phyloP scores from a whole-genome alignment of 306 rosid genomes.

The Comarum palustre region DNA sequence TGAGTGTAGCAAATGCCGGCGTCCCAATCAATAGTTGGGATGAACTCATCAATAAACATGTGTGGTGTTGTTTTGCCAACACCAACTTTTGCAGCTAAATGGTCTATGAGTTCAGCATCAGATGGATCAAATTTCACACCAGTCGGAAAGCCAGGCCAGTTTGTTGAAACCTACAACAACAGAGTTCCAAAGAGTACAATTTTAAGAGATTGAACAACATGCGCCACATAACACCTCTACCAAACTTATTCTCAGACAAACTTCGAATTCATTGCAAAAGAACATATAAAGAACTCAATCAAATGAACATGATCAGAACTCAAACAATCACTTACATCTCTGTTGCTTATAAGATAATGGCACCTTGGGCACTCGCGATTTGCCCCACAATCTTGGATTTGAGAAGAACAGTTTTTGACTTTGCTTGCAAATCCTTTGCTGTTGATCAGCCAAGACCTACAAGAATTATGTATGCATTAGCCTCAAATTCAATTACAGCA shows the following conservation, averaged over 20 bases:
- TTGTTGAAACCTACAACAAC: constrained; percentile 51
- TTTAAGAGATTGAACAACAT: not conserved
- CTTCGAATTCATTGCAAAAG: not conserved
- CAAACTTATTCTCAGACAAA: not conserved
- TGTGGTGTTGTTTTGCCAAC: constrained; percentile 53
- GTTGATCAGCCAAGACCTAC: constrained; percentile 78
- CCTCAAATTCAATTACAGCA: not conserved
- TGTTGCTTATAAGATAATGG: constrained; percentile 50
- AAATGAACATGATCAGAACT: constrained; percentile 17
- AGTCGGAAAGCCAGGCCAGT: constrained; percentile 92
- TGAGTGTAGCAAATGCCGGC: constrained; percentile 76
- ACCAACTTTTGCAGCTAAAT: constrained; percentile 76
- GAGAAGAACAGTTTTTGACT: constrained; percentile 58
- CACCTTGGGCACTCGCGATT: constrained; percentile 83
- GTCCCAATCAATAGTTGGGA: constrained; percentile 64
- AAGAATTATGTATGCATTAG: constrained; percentile 1
- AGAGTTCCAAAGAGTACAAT: constrained; percentile 9
- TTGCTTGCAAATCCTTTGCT: constrained; percentile 75
- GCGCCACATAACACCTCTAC: not conserved
- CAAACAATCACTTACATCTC: constrained; percentile 63
- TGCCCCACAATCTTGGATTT: constrained; percentile 69
- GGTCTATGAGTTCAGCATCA: constrained; percentile 61
- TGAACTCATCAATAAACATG: constrained; percentile 67
- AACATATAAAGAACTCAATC: not conserved
- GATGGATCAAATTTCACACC: constrained; percentile 96